phyloP scores from a whole-genome alignment of 306 rosid genomes.

The Canavalia ensiformis region DNA sequence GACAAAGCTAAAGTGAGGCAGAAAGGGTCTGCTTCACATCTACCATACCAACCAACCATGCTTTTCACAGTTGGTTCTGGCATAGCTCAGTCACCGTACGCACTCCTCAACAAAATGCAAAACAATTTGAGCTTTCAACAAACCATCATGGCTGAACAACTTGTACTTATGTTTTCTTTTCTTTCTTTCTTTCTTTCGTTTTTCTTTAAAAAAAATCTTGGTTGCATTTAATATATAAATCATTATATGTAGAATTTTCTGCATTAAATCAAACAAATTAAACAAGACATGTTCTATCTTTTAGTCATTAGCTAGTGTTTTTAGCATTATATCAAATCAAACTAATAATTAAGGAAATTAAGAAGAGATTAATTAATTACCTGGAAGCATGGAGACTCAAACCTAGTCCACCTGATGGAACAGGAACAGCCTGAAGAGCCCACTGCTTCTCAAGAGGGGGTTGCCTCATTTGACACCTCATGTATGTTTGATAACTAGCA shows the following conservation, averaged over 20 bases:
- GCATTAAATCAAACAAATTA: conserved; percentile 28
- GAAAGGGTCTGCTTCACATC: conserved; percentile 52
- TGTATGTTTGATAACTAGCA: conserved; percentile 80
- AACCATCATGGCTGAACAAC: conserved; percentile 43
- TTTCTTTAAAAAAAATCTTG: not conserved
- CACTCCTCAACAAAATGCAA: conserved; percentile 48
- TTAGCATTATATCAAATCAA: conserved; percentile 1
- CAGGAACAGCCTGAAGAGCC: conserved; percentile 86
- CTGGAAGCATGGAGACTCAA: conserved; percentile 81
- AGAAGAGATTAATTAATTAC: conserved; percentile 44
- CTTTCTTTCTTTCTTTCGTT: not conserved
- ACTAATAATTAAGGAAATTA: not conserved
- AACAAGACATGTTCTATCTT: not conserved
- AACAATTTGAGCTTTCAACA: conserved; percentile 46
- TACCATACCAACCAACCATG: conserved; percentile 51
- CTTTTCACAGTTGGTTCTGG: conserved; percentile 51
- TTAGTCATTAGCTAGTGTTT: not conserved
- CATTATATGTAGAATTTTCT: conserved; percentile 1
- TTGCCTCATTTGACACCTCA: conserved; percentile 82
- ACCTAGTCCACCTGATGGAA: conserved; percentile 89
- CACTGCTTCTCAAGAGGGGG: conserved; percentile 83
- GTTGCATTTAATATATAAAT: not conserved
- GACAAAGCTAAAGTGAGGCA: conserved; percentile 59
- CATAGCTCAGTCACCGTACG: conserved; percentile 46
- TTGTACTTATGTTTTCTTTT: conserved; percentile 24